A percentile compares a stretch with the other conserved stretches of the same genome.
These are phyloP conservation scores for Pestalotiopsis sp. DNA, from an alignment of 2,329 filamentous ascomycete genomes.

Conservation along the genomic window DNA sequence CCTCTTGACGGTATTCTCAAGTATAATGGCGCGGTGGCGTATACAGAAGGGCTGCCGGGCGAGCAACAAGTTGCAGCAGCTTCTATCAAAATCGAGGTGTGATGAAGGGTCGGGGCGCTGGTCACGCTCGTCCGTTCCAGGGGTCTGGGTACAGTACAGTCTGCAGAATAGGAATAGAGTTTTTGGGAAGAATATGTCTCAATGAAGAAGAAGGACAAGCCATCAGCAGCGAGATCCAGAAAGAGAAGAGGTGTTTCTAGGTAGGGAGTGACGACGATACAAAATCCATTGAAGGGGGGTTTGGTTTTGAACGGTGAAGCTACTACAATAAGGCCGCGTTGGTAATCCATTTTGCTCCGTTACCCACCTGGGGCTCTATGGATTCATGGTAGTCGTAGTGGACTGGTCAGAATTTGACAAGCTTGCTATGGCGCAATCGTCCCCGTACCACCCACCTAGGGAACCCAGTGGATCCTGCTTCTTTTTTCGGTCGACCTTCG, in stretches of 20 bases:
- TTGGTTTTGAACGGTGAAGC: neutral
- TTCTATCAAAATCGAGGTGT: neutral
- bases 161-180: neutral
- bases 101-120: neutral
- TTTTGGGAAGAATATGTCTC: neutral
- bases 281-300: neutral
- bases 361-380: slow-evolving; percentile 3
- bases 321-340: slow-evolving; percentile 7
- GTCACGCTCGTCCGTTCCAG: neutral
- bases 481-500: neutral
- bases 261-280: neutral
- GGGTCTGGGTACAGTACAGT: neutral
- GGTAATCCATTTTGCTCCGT: neutral
- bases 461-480: slow-evolving; percentile 10
- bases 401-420: slow-evolving; percentile 20
- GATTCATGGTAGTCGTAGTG: neutral
- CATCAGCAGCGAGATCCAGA: neutral
- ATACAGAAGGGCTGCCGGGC: neutral
- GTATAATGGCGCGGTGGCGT: neutral
- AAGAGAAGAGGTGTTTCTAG: neutral
- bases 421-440: slow-evolving; percentile 29
- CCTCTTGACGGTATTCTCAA: neutral
- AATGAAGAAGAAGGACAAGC: neutral
- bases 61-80: neutral
- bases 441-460: slow-evolving; percentile 22